Evolutionary conservation across 805 yeast genomes (phyloP), one percentile per base, ranked within the genome.

Genomic region (Lipomyces sp.): DNA sequence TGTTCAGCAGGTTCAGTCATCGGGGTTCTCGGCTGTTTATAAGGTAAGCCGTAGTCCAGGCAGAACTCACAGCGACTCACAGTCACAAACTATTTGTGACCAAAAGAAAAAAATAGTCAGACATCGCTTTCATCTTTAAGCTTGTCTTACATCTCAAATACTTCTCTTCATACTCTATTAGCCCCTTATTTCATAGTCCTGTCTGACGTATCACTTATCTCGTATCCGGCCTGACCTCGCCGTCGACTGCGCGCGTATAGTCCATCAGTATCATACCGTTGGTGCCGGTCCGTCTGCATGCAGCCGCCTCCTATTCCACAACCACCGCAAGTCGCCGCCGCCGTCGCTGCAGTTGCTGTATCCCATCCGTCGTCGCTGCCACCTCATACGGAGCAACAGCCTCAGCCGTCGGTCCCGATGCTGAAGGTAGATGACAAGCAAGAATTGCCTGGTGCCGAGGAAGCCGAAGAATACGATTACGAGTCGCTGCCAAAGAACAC

Each of bases 401-500:
- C 35, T 29, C 54, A 15, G 54, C 33, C 24, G 48, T 15, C 24
- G 48, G 48, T 42, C 48, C 8, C 48, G 48, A 42, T 42, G 48
- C 48, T 42, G 24, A 18, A 42, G 48, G 48, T 24, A 11, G 48
- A 51, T n/a, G 34, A 51, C 34, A 24, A 51, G 32, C 30, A 7
- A 34, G 30, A 8, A 3, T 8, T 32, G 32, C 34, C 34, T 10
- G 34, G 13, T n/a, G 54, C 13, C 15, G 34, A 29, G 33, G 34
- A 32, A 5, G 34, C 3, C 30, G 73, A 71, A 33, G 75, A 73
- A 32, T 64, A 88, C 48, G 99, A 94, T 76, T 94, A 94, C 78
- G 99, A 94, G 78, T 87, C 97, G 4, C 83, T 94, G 35, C 98
- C 98, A 1, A 90, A 87, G 45, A 87, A 87, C 73, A 92, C 97